phyloP scores from a whole-genome alignment of 2,329 filamentous ascomycete genomes.

The Colletotrichum chrysophilum region DNA sequence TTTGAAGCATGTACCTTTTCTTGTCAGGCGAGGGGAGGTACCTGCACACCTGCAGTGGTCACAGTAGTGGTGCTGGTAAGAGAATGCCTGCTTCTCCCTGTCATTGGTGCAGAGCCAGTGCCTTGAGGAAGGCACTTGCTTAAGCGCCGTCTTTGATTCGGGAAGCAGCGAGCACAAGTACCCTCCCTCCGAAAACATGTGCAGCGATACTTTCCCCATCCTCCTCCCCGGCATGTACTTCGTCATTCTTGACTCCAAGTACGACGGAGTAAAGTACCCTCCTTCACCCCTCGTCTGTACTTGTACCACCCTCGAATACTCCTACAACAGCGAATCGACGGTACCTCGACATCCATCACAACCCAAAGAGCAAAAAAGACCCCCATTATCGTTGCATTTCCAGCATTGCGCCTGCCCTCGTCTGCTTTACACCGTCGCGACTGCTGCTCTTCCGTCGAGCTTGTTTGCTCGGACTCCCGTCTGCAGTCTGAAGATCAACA shows the following conservation, averaged over 20 bases:
- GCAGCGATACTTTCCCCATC: neutral
- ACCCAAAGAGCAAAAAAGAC: neutral
- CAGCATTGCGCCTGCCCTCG: neutral
- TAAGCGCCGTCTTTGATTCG: neutral
- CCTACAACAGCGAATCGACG: neutral
- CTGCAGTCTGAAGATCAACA: neutral
- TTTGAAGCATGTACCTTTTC: neutral
- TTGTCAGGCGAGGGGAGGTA: neutral
- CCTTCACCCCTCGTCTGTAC: neutral
- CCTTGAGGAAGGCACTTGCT: neutral
- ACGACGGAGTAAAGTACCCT: neutral
- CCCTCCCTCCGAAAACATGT: neutral
- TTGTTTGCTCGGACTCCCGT: conserved; percentile 7
- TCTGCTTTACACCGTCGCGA: neutral
- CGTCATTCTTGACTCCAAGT: neutral
- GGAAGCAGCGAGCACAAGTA: neutral
- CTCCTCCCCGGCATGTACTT: neutral
- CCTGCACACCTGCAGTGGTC: neutral
- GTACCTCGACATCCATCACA: neutral
- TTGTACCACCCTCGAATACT: neutral
- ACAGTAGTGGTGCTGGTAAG: neutral
- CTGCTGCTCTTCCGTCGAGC: neutral
- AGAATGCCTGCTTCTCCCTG: neutral
- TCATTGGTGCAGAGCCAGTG: neutral
- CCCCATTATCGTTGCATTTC: neutral